Base-by-base conservation (phyloP, 2,329 filamentous ascomycete genomes). In the Colletotrichum cordylinicola region DNA sequence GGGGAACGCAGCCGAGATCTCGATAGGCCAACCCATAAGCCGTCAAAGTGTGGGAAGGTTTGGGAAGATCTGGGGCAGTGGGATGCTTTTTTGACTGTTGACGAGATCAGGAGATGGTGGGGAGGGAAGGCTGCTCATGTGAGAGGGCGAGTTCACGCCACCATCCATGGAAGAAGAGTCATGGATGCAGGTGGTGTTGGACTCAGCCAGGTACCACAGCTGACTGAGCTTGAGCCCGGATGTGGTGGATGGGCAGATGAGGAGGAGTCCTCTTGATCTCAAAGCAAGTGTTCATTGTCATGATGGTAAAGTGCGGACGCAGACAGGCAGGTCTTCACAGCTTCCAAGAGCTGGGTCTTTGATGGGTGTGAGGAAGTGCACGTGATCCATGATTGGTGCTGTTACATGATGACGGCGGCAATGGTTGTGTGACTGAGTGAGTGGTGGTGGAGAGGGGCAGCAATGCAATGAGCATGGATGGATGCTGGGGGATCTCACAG, bases 141-240 rank as follows among this genome's bases (percentile, higher is more conserved):
- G 68, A 65, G 58, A 52, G 48, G 48, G 21, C 31, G 35, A 67
- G 33, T 72, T 67, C 69, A 72, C 69, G 69, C 69, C 69, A 72
- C 69, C 39, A n/a, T 18, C 39, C 39, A 48, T n/a, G 56, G 31
- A 18, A 21, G 68, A 56, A 16, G 69, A 72, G 69, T 72, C 61
- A 67, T 31, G 8, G 43, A 67, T 72, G 61, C 69, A 66, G 67
- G n/a, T 33, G 58, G 33, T 70, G 56, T 35, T 70, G 18, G 15
- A 15, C 31, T 33, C 21, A 48, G 16, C 37, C 35, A 31, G 62
- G 62, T 16, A 43, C 35, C 4, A 10, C 37, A 66, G 21, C 29
- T 37, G 27, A 33, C 39, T 48, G 58, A 70, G 58, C 37, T 64
- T 37, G 27, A 29, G n/a, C 29, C 13, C 37, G 33, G 31, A 48